A percentile compares a stretch with the other conserved stretches of the same genome.
phyloP scores from a whole-genome alignment of 1,284 basidiomycete genomes.

The Phylloporus sp. region DNA sequence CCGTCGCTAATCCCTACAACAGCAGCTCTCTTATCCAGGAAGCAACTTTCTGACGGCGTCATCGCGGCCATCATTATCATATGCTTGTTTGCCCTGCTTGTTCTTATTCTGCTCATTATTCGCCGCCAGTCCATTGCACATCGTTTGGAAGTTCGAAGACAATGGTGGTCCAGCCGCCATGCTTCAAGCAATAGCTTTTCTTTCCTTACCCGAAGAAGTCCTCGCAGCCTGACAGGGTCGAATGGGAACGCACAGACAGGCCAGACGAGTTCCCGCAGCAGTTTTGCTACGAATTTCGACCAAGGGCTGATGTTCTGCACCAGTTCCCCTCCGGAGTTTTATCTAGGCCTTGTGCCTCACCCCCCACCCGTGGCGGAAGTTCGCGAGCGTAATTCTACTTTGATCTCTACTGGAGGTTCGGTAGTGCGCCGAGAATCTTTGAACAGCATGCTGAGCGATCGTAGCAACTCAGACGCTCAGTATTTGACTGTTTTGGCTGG shows the following conservation, averaged over 20 bases:
- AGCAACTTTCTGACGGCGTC: conserved; percentile 31
- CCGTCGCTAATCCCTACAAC: conserved; percentile 7
- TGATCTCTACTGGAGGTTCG: conserved; percentile 26
- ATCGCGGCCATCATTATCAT: conserved; percentile 36
- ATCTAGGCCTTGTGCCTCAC: conserved; percentile 19
- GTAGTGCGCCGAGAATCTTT: conserved; percentile 40
- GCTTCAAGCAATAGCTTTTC: conserved; percentile 6
- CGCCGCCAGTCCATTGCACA: conserved; percentile 39
- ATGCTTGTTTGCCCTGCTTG: conserved; percentile 25
- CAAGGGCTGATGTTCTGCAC: conserved; percentile 29
- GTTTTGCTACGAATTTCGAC: conserved; percentile 51
- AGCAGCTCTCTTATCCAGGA: conserved; percentile 10
- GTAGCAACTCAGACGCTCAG: conserved; percentile 39
- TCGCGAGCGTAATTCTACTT: conserved; percentile 34
- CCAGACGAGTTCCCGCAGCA: conserved; percentile 42
- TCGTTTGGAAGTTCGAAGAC: conserved; percentile 34
- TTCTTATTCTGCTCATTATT: conserved; percentile 33
- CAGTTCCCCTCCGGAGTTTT: conserved; percentile 15
- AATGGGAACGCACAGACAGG: background rate
- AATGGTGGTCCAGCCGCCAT: conserved; percentile 31
- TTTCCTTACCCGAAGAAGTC: conserved; percentile 1
- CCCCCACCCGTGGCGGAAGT: conserved; percentile 56
- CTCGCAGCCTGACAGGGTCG: conserved; percentile 1
- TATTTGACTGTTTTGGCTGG: conserved; percentile 41
- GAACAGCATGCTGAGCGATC: conserved; percentile 41